phyloP scores from a whole-genome alignment of 495 filamentous ascomycete genomes.

The Talaromyces adpressus region DNA sequence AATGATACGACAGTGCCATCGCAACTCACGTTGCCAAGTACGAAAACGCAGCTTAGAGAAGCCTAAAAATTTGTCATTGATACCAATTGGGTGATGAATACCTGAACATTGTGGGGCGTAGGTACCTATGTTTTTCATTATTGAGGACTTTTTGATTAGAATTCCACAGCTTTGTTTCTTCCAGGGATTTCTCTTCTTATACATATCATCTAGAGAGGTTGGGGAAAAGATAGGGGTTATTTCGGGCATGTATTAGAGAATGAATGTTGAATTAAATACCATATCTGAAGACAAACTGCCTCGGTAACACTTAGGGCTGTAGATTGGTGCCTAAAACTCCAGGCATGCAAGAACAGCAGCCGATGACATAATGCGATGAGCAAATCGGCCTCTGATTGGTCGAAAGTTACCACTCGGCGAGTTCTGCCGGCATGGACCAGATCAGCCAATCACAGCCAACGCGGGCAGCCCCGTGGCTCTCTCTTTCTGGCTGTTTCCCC shows the following conservation, averaged over 20 bases:
- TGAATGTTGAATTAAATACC: background rate
- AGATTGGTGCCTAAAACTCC: background rate
- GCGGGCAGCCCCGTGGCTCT: conserved; percentile 26
- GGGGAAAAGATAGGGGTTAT: background rate
- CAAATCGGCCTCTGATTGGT: background rate
- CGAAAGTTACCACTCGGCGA: conserved; percentile 17
- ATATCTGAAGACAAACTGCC: background rate
- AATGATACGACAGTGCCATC: conserved; percentile 49
- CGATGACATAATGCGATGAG: background rate
- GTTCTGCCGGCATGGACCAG: conserved; percentile 30
- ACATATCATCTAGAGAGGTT: background rate
- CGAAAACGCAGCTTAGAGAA: conserved; percentile 26
- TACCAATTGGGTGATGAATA: conserved; percentile 15
- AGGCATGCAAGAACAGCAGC: background rate
- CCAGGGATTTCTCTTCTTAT: background rate
- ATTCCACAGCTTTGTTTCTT: background rate
- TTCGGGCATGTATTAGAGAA: background rate
- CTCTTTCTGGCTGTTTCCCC: conserved; percentile 1
- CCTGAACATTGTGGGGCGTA: background rate
- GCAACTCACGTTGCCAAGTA: conserved; percentile 65
- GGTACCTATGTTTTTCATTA: background rate
- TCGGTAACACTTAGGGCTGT: background rate
- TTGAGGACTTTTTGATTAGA: background rate
- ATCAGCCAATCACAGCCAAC: conserved; percentile 30
- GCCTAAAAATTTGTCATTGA: background rate